A percentile compares a stretch with the other conserved stretches of the same genome.
phyloP scores from a whole-genome alignment of 2,329 filamentous ascomycete species.

The Alternaria arbusti region DNA sequence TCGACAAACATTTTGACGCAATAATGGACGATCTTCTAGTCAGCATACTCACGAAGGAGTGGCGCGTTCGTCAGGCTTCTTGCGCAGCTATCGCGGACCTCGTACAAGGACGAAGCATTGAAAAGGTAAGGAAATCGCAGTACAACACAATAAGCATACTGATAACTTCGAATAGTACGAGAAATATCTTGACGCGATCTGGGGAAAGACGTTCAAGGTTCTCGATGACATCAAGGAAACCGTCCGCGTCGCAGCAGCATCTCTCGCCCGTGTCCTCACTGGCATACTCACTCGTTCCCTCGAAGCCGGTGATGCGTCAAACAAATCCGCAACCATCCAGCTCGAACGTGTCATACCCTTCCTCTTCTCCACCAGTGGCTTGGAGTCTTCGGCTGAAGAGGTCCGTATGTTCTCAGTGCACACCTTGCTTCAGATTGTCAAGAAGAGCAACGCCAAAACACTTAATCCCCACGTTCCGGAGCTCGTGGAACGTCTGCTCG shows the following conservation, averaged over 20 bases:
- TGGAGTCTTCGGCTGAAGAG: conserved; percentile 87
- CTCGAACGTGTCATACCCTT: conserved; percentile 89
- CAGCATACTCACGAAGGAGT: conserved; percentile 88
- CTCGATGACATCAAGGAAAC: conserved; percentile 95
- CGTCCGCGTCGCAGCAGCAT: conserved; percentile 80
- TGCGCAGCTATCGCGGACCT: conserved; percentile 89
- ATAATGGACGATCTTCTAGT: conserved; percentile 88
- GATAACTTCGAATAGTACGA: conserved; percentile 67
- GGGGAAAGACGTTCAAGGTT: conserved; percentile 85
- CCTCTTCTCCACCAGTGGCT: conserved; percentile 82
- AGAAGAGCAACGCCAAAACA: conserved; percentile 78
- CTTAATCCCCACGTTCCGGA: conserved; percentile 81
- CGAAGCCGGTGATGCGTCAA: conserved; percentile 73
- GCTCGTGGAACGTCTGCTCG: conserved; percentile 81
- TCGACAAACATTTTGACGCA: conserved; percentile 82
- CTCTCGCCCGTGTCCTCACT: conserved; percentile 82
- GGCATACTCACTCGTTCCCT: conserved; percentile 85
- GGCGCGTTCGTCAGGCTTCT: conserved; percentile 90
- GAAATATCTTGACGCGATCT: conserved; percentile 82
- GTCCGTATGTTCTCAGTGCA: conserved; percentile 80
- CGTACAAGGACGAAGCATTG: conserved; percentile 74
- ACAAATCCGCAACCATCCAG: conserved; percentile 75
- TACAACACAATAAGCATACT: not conserved
- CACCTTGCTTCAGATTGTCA: conserved; percentile 86
- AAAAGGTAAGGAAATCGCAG: conserved; percentile 42